These are phyloP conservation scores for Papiliotrema nemorosa DNA, from an alignment of 1,284 basidiomycete genomes.

Conservation along the genomic window DNA sequence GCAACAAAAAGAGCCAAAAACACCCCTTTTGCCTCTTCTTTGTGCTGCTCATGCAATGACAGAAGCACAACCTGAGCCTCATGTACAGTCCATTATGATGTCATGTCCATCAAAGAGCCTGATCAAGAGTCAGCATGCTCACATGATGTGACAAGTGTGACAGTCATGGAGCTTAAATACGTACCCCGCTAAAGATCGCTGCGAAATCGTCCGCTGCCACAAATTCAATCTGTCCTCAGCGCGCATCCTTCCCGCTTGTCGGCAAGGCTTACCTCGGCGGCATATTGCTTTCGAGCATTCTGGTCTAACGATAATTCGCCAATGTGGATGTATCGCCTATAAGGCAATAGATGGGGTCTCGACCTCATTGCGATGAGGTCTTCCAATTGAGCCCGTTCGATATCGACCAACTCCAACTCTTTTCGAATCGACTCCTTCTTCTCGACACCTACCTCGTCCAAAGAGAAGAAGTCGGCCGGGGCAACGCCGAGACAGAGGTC, in stretches of 20 bases:
- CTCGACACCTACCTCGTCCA: background rate
- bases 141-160: no score
- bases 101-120: no score
- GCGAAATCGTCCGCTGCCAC: constrained; percentile 28
- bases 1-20: no score
- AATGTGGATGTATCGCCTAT: constrained; percentile 33
- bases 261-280: constrained; percentile 10
- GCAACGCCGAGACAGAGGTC: constrained; percentile 13
- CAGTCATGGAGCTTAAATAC: no score
- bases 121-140: constrained; percentile 7
- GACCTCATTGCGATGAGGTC: constrained; percentile 28
- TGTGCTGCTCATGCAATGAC: no score
- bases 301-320: constrained; percentile 15
- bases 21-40: no score
- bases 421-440: background rate
- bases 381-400: constrained; percentile 21
- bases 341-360: constrained; percentile 27
- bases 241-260: no score
- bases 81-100: no score
- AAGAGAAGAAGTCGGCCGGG: constrained; percentile 1
- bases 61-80: no score
- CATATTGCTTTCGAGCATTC: constrained; percentile 4
- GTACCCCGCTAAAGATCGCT: constrained; percentile 22
- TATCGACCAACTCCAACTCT: constrained; percentile 10
- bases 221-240: constrained; percentile 22